phyloP scores from a whole-genome alignment of 768 basidiomycete species.

The Exsudoporus frostii region DNA sequence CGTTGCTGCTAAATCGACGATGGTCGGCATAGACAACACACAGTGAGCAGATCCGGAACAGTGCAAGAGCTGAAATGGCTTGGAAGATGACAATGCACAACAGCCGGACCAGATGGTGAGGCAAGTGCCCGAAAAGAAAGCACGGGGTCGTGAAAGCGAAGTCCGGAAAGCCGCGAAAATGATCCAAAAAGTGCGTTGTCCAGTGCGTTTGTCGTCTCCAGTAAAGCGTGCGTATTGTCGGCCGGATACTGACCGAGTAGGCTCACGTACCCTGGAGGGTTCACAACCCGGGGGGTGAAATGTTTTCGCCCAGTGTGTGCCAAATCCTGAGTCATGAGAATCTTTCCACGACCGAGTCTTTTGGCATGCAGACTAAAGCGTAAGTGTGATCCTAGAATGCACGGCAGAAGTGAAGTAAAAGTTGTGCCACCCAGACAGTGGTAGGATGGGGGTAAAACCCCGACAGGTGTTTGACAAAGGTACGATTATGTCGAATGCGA shows the following conservation, averaged over 20 bases:
- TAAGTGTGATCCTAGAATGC: slow-evolving; percentile 3
- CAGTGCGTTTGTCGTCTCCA: background rate
- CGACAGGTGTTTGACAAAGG: slow-evolving; percentile 19
- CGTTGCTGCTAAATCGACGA: background rate
- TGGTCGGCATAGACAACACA: background rate
- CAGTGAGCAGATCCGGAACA: background rate
- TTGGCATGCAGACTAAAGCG: background rate
- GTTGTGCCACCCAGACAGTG: slow-evolving; percentile 9
- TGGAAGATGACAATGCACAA: slow-evolving; percentile 7
- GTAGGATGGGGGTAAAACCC: slow-evolving; percentile 3
- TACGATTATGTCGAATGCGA: slow-evolving; percentile 10
- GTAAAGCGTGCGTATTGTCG: background rate
- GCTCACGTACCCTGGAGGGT: slow-evolving; percentile 2
- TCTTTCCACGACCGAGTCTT: background rate
- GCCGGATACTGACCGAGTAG: background rate
- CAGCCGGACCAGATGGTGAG: background rate
- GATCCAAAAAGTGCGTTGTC: slow-evolving; percentile 5
- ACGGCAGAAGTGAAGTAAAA: background rate
- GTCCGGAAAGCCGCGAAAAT: slow-evolving; percentile 2
- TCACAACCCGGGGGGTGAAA: background rate
- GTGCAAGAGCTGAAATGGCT: background rate
- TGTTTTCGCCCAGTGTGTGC: background rate
- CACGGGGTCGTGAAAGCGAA: background rate
- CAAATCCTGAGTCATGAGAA: background rate
- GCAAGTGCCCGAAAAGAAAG: background rate